Evolutionary conservation across 306 rosid species (phyloP), one percentile per base, ranked within the genome.

Genomic region (Begonia loranthoides): DNA sequence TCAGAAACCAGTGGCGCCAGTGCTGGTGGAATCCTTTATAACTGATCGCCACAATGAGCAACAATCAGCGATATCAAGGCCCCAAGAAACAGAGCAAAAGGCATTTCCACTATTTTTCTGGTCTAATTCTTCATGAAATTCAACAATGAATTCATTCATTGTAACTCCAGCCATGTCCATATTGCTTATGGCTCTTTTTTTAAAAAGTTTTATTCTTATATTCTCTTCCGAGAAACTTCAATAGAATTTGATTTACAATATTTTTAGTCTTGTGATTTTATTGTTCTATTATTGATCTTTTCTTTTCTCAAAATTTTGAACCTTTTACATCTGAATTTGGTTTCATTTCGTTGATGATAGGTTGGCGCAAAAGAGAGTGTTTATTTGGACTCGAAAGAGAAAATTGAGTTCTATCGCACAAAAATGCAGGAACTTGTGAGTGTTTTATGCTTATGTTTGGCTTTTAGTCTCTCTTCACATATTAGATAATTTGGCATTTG

Each of bases 341-440:
- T 22, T 22, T 58, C 40, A 22, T 36, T 41, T 64, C 51, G 53
- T 50, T 47, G 50, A 43, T 55, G 67, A 70, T 70, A 89, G 97
- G 86, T 44, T 59, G 87, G 79, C 49, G 84, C 66, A 62, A 40
- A 67, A 10, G 76, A 70, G 75, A 74, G 68, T 39, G 62, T 67
- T 54, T 73, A 76, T 51, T 70, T 89, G 83, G 97, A 89, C 66
- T 89, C 90, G 9, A 89, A 70, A 63, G 95, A 89, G 76, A 89
- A 85, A 80, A 65, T 89, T 10, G 95, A 70, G 69, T 60, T 71
- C 51, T 89, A 82, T 67, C 90, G 95, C 56, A 51, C 85, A 66
- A 89, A 76, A 70, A 89, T 89, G 97, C 97, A 89, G 73, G 95
- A 89, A 64, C 82, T 89, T 58, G 97, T 84, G 61, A 73, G 97